Percentiles rank a stretch among this genome's conserved stretches.
Evolutionary conservation across 768 basidiomycete genomes (phyloP).

Genomic region (Naganishia vaughanmartiniae): DNA sequence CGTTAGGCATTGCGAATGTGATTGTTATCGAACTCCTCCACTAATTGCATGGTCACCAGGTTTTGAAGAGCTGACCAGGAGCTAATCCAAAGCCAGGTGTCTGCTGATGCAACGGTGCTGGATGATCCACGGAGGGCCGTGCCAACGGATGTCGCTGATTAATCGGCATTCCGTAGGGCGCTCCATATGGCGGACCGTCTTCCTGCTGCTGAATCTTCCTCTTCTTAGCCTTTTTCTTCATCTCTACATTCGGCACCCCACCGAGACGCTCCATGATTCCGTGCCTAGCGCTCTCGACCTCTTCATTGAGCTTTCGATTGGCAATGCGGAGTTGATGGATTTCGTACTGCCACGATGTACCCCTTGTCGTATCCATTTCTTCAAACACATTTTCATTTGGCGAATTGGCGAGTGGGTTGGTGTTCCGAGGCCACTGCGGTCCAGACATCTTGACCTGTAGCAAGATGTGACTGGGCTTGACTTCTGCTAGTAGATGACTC

Average conservation of each 20-base stretch:
- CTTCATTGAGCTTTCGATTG: slow-evolving; percentile 66
- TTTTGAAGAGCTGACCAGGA: slow-evolving; percentile 33
- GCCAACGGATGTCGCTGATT: slow-evolving; percentile 35
- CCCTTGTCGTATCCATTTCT: slow-evolving; percentile 66
- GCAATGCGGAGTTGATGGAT: slow-evolving; percentile 74
- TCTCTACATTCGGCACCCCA: neutral
- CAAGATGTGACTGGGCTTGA: slow-evolving; percentile 42
- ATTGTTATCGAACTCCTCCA: neutral
- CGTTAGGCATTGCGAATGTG: neutral
- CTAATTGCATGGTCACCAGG: slow-evolving; percentile 11
- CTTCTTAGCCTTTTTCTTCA: slow-evolving; percentile 28
- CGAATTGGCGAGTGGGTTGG: slow-evolving; percentile 32
- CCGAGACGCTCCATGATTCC: neutral
- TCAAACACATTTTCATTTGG: slow-evolving; percentile 63
- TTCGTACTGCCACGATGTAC: slow-evolving; percentile 90
- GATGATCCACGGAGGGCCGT: slow-evolving; percentile 28
- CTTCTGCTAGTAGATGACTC: slow-evolving; percentile 31
- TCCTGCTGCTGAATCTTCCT: slow-evolving; percentile 20
- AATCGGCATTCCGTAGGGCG: neutral
- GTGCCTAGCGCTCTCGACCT: slow-evolving; percentile 51
- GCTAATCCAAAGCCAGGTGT: slow-evolving; percentile 50
- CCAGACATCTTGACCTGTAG: slow-evolving; percentile 45
- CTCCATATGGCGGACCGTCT: neutral
- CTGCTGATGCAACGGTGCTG: slow-evolving; percentile 48
- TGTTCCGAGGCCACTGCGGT: slow-evolving; percentile 30